These are phyloP conservation scores for Colletotrichum cereale DNA, from an alignment of 2,329 filamentous ascomycete species.

Conservation along the genomic window DNA sequence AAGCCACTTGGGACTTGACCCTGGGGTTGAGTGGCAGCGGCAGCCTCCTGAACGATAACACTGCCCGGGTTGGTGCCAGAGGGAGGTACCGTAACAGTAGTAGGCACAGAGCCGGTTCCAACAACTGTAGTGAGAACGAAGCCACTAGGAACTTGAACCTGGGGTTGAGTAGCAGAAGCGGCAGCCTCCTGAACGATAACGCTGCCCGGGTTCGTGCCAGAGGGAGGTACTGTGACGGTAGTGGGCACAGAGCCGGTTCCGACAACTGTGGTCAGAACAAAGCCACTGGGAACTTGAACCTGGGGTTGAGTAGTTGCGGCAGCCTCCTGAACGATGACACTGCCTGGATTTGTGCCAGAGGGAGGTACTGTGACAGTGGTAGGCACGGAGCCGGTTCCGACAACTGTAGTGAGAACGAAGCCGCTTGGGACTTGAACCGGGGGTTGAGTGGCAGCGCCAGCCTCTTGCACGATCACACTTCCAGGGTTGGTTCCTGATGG, in stretches of 20 bases:
- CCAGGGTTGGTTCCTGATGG: too few relatives aligned
- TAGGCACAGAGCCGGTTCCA: neutral
- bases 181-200: neutral
- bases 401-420: neutral
- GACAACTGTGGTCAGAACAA: neutral
- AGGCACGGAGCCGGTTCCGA: neutral
- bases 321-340: neutral
- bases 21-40: neutral
- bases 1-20: neutral
- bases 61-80: neutral
- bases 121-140: neutral
- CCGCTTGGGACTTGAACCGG: neutral
- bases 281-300: neutral
- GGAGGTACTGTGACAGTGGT: conserved; percentile 1
- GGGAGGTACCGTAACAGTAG: neutral
- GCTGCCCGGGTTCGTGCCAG: conserved; percentile 8
- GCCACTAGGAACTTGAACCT: neutral
- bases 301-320: neutral
- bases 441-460: too few relatives aligned
- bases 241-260: neutral
- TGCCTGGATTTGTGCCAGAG: conserved; percentile 8
- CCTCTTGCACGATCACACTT: too few relatives aligned
- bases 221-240: neutral
- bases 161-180: neutral
- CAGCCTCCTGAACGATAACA: neutral